phyloP scores from a whole-genome alignment of 257 asterid species.

The Mentha longifolia region DNA sequence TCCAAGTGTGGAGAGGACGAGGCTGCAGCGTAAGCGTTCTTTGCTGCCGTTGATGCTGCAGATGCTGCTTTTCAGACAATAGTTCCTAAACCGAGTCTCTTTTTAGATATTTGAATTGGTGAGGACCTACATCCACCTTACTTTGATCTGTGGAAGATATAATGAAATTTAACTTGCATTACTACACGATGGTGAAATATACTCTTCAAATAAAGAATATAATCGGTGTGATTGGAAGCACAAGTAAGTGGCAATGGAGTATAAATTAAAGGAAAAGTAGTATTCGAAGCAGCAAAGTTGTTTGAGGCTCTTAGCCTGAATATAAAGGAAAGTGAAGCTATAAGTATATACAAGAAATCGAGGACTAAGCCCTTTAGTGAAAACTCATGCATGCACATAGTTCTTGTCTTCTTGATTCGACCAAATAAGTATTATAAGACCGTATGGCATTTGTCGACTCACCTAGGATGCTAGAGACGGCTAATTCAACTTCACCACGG shows the following conservation, averaged over 20 bases:
- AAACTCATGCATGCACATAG: too few relatives aligned
- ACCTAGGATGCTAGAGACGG: constrained; percentile 95
- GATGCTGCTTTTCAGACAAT: constrained; percentile 88
- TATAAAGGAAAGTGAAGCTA: too few relatives aligned
- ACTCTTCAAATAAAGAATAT: neutral
- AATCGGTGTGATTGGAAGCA: neutral
- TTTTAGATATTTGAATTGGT: constrained; percentile 56
- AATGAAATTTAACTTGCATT: constrained; percentile 3
- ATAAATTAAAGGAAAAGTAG: too few relatives aligned
- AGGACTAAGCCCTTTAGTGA: too few relatives aligned
- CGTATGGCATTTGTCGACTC: constrained; percentile 26
- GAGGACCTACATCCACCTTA: constrained; percentile 67
- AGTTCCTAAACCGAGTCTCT: constrained; percentile 64
- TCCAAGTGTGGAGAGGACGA: constrained; percentile 69
- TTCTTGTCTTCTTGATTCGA: too few relatives aligned
- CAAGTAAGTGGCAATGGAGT: neutral
- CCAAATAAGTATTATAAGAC: too few relatives aligned
- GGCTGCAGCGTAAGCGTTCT: constrained; percentile 96
- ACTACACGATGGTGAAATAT: neutral
- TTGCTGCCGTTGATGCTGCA: constrained; percentile 93
- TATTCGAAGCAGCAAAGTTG: too few relatives aligned
- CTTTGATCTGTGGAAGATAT: constrained; percentile 71
- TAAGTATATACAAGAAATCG: too few relatives aligned
- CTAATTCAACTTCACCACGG: constrained; percentile 98
- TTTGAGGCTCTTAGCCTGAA: too few relatives aligned